Evolutionary conservation across 1,284 basidiomycete species (phyloP).

Genomic region (Anthracocystis setariae): DNA sequence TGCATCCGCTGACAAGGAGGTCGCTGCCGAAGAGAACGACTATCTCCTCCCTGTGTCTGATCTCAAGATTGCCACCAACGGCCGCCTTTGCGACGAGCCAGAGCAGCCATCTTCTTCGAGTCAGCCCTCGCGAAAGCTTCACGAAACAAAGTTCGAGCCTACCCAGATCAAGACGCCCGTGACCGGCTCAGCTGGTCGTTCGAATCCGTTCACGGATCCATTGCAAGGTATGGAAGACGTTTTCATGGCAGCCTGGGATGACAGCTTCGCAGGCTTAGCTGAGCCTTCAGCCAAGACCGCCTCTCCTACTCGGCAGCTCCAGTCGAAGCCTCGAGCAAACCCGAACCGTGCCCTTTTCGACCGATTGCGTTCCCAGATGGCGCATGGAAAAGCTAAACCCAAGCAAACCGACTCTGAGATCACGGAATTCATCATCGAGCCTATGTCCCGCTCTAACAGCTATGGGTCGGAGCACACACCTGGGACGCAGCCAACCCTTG

Average conservation of each 20-base stretch:
- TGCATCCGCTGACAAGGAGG: background rate
- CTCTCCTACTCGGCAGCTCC: background rate
- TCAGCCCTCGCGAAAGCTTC: background rate
- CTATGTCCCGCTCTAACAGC: slow-evolving; percentile 13
- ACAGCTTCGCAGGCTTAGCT: slow-evolving; percentile 18
- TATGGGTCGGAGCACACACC: background rate
- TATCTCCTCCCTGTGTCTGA: slow-evolving; percentile 43
- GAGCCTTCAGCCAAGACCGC: background rate
- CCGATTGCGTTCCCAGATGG: slow-evolving; percentile 16
- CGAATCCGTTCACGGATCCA: slow-evolving; percentile 28
- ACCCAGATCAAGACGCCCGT: slow-evolving; percentile 15
- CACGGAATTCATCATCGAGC: slow-evolving; percentile 30
- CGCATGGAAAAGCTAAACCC: background rate
- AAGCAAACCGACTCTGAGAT: slow-evolving; percentile 3
- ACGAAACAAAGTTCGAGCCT: slow-evolving; percentile 9
- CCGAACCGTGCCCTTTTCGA: slow-evolving; percentile 23
- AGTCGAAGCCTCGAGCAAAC: slow-evolving; percentile 6
- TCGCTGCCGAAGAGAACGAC: slow-evolving; percentile 7
- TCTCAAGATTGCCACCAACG: slow-evolving; percentile 32
- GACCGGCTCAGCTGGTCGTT: slow-evolving; percentile 6
- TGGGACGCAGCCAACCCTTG: background rate
- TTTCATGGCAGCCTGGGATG: slow-evolving; percentile 38
- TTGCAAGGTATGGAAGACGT: slow-evolving; percentile 36
- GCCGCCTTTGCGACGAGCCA: slow-evolving; percentile 15
- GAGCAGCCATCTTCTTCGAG: background rate